Base-by-base conservation (phyloP, 176 grass and related monocot genomes). In the Eremochloa ophiuroides region DNA sequence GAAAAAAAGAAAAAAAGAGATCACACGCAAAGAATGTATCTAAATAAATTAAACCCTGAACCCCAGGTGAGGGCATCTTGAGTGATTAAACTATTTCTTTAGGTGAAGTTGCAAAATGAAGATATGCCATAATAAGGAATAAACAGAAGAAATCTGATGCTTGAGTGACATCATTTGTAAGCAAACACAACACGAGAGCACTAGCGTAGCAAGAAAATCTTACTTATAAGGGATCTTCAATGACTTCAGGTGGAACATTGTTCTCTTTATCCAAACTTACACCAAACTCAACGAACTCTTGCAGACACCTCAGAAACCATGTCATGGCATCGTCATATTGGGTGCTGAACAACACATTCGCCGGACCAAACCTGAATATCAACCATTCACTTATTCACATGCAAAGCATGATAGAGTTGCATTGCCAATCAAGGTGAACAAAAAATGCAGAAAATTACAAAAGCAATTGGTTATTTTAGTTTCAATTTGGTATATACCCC, bases 241-340 rank as follows among this genome's bases (percentile, higher is more conserved):
- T 77, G 88, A 95, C 82, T 98, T 98, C 95, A 53, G 68, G 67
- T 74, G 92, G 88, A 75, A 98, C 90, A 77, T 95, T 90, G 37
- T 98, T 93, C 88, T 93, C 82, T 86, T 88, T 86, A 85, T 98
- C 93, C 13, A 88, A 83, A 41, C 58, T 84, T 83, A 88, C 53
- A 50, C 90, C 86, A 23, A 95, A 95, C 64, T 95, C 96, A 0
- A 89, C 79, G 56, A 98, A 95, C 62, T 98, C 96, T 83, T 91
- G 91, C 18, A 98, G 85, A 83, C 90, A 98, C 43, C 86, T 95
- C 39, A 95, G 72, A 69, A 93, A 98, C 73, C 88, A 91, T 82
- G 85, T 93, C 96, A 98, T 95, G n/a, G 90, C 96, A 83, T 95
- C 93, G 80, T 98, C 93, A 76, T 88, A 95, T 26, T 85, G 68